Conservation (phyloP, 805 yeast genomes). For the Ogataea paradorogensis region DNA sequence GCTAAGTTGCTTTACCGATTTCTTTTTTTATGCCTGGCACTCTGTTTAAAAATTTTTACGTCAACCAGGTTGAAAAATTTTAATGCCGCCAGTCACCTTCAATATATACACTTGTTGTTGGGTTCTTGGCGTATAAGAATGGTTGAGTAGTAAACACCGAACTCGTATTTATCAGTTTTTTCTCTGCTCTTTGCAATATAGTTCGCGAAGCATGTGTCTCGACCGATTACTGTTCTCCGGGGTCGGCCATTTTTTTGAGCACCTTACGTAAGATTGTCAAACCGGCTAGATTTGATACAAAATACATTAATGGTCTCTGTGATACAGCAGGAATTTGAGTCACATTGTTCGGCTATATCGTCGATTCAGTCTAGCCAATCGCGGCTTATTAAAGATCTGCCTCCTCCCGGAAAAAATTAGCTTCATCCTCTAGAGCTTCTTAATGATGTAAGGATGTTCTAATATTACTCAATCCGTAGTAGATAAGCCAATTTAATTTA, state of each 20-base stretch:
- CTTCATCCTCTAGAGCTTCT: neutral
- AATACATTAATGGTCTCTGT: too few relatives aligned
- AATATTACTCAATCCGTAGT: neutral
- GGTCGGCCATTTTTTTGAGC: too few relatives aligned
- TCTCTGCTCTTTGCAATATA: too few relatives aligned
- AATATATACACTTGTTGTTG: neutral
- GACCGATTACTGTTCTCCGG: too few relatives aligned
- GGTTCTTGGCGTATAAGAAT: neutral
- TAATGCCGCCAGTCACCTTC: slow-evolving; percentile 5
- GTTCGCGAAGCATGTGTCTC: too few relatives aligned
- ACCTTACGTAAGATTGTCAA: too few relatives aligned
- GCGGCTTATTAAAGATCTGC: neutral
- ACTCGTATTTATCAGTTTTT: too few relatives aligned
- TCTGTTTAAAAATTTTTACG: slow-evolving; percentile 2
- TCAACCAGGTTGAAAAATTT: slow-evolving; percentile 7
- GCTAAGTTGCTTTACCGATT: slow-evolving; percentile 8
- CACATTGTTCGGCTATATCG: slow-evolving; percentile 8
- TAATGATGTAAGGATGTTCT: slow-evolving; percentile 6
- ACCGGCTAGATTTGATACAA: too few relatives aligned
- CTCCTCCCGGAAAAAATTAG: neutral
- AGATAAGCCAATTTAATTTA: slow-evolving; percentile 6
- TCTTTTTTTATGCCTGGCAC: slow-evolving; percentile 2
- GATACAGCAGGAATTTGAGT: neutral
- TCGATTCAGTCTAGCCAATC: slow-evolving; percentile 4
- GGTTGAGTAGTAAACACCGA: too few relatives aligned